Evolutionary conservation across 2,329 filamentous ascomycete species (phyloP).

Genomic region (Pyrenochaeta sp.): DNA sequence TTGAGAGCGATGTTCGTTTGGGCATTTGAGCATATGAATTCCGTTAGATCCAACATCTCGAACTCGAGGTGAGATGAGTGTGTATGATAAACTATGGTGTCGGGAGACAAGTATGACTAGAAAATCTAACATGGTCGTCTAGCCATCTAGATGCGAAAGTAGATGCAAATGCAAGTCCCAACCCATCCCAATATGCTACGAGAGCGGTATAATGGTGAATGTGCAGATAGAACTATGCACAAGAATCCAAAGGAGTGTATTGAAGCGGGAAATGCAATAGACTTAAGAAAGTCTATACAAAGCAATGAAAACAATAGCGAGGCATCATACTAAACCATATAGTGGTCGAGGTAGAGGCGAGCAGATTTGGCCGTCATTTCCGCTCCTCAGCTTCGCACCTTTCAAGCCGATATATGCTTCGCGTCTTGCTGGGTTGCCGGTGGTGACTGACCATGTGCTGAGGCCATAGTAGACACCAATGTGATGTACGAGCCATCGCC

Average conservation of each 20-base stretch:
- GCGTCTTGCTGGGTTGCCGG: constrained; percentile 73
- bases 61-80: too few species aligned
- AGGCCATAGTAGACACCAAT: constrained; percentile 93
- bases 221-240: not conserved
- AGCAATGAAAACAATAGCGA: not conserved
- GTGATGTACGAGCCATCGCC: constrained; percentile 91
- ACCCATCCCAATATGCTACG: not conserved
- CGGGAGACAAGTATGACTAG: too few species aligned
- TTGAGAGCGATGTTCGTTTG: too few species aligned
- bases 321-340: constrained; percentile 43
- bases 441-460: constrained; percentile 80
- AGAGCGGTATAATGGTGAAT: too few species aligned
- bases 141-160: constrained; percentile 11
- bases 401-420: constrained; percentile 85
- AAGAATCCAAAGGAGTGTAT: not conserved
- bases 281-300: too few species aligned
- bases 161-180: constrained; percentile 3
- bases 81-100: too few species aligned
- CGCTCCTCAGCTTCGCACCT: constrained; percentile 50
- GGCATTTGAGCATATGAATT: too few species aligned
- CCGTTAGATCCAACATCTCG: too few species aligned
- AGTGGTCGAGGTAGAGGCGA: constrained; percentile 45
- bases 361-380: constrained; percentile 17
- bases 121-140: constrained; percentile 3
- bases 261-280: too few species aligned